phyloP scores from a whole-genome alignment of 345 rosid species.

The Mangifera indica region DNA sequence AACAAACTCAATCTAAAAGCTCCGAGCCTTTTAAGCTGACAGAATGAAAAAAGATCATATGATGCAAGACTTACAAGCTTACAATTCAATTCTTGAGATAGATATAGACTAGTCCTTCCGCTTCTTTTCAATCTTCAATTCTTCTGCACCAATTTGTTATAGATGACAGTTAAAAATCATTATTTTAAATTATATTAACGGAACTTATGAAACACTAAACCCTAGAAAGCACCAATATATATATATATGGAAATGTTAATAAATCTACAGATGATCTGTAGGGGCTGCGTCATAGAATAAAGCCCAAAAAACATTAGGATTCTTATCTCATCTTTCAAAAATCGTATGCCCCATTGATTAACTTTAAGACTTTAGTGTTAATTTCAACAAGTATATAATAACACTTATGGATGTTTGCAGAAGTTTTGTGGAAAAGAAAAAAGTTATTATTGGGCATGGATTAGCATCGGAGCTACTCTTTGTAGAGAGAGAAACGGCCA shows the following conservation, averaged over 20 bases:
- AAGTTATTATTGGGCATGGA: background rate
- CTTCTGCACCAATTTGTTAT: background rate
- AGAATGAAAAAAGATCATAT: background rate
- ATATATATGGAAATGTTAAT: too few species aligned
- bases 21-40: background rate
- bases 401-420: background rate
- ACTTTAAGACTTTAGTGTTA: background rate
- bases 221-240: background rate
- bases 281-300: background rate
- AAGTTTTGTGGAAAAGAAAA: background rate
- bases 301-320: too few species aligned
- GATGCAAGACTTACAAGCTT: constrained; percentile 3
- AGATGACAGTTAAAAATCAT: background rate
- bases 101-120: background rate
- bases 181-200: background rate
- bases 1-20: background rate
- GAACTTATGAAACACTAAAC: background rate
- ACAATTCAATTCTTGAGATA: background rate
- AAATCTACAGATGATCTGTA: background rate
- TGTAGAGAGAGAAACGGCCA: background rate
- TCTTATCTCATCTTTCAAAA: background rate
- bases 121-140: constrained; percentile 6
- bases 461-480: too few species aligned
- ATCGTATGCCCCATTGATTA: background rate
- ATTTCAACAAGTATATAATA: background rate